Evolutionary conservation across 1,284 basidiomycete species (phyloP).

Genomic region (Ceratorhiza oryzae-sativae): DNA sequence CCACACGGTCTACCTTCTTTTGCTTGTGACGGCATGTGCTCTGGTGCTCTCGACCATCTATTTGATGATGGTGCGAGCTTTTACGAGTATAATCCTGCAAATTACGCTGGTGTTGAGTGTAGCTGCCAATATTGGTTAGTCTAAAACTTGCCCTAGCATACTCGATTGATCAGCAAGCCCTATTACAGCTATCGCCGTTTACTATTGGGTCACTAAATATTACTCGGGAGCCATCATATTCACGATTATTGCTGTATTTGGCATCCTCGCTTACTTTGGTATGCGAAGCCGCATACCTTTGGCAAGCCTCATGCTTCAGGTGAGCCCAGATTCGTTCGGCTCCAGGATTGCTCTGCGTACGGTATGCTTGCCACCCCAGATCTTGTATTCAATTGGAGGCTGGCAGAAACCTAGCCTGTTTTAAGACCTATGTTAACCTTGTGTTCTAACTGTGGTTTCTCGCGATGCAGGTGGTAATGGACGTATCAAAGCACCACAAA

Average conservation of each 20-base stretch:
- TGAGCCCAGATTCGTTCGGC: background rate
- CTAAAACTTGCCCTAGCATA: conserved; percentile 48
- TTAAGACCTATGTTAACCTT: conserved; percentile 2
- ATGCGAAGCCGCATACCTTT: conserved; percentile 78
- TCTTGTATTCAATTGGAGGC: background rate
- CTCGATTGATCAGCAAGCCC: conserved; percentile 14
- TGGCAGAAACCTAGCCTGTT: background rate
- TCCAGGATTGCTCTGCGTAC: background rate
- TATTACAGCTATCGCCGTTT: conserved; percentile 56
- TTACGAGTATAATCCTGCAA: conserved; percentile 83
- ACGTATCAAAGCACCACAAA: conserved; percentile 81
- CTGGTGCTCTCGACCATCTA: conserved; percentile 59
- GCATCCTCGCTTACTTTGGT: conserved; percentile 69
- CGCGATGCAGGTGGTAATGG: conserved; percentile 65
- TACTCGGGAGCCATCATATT: conserved; percentile 81
- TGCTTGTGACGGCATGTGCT: conserved; percentile 68
- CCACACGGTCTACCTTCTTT: conserved; percentile 70
- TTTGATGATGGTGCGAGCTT: conserved; percentile 69
- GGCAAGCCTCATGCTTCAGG: conserved; percentile 75
- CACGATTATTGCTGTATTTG: conserved; percentile 70
- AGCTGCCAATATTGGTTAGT: conserved; percentile 67
- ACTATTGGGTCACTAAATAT: conserved; percentile 81
- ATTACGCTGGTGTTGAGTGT: conserved; percentile 77
- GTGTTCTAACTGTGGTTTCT: background rate
- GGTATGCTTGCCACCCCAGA: background rate